Evolutionary conservation across 345 rosid genomes (phyloP).

Genomic region (Brassica juncea): DNA sequence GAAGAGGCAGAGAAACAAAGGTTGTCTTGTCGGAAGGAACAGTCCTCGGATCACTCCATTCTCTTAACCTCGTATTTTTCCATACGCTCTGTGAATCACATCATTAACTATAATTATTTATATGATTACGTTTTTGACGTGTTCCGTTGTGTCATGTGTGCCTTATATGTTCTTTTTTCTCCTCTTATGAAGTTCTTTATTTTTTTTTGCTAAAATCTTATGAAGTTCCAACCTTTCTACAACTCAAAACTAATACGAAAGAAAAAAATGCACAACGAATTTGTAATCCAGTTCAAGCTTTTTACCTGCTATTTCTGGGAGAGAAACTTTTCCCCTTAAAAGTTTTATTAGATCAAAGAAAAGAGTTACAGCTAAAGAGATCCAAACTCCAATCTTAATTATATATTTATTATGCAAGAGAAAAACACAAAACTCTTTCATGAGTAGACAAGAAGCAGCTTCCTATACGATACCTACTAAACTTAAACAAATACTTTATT

Average conservation of each 20-base stretch:
- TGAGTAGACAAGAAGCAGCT: too few species aligned
- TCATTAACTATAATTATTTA: neutral
- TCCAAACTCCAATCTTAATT: too few species aligned
- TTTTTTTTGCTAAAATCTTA: too few species aligned
- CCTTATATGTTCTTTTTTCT: neutral
- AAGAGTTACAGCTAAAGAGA: too few species aligned
- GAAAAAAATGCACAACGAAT: neutral
- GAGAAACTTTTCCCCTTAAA: too few species aligned
- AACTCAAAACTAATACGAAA: neutral
- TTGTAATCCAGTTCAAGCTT: neutral
- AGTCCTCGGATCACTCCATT: neutral
- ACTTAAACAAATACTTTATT: too few species aligned
- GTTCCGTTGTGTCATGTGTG: neutral
- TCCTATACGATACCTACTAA: too few species aligned
- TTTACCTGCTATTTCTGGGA: neutral
- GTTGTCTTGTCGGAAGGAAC: slow-evolving; percentile 1
- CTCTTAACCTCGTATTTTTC: neutral
- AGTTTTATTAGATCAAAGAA: too few species aligned
- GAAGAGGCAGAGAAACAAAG: neutral
- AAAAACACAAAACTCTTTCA: too few species aligned
- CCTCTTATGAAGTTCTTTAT: too few species aligned
- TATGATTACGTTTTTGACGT: neutral
- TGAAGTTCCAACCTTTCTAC: neutral
- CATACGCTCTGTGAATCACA: neutral
- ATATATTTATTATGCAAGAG: too few species aligned